phyloP scores from a whole-genome alignment of 2,329 filamentous ascomycete genomes.

The Paramyrothecium roridum region DNA sequence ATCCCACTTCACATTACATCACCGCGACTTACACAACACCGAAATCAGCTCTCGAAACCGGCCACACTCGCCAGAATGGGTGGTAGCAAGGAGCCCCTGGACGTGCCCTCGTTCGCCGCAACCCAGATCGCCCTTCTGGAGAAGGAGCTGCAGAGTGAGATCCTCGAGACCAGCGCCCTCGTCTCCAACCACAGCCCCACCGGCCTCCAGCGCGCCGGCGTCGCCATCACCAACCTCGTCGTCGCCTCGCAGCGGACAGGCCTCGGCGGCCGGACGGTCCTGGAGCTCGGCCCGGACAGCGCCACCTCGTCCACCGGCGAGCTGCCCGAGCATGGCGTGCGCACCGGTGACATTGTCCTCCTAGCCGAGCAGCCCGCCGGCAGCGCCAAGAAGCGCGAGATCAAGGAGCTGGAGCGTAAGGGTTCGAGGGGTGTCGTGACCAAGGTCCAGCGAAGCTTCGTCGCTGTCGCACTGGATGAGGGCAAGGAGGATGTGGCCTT shows the following conservation, averaged over 20 bases:
- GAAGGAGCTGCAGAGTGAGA: conserved; percentile 68
- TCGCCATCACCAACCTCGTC: conserved; percentile 73
- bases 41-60: neutral
- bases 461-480: conserved; percentile 69
- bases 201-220: conserved; percentile 70
- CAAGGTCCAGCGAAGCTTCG: conserved; percentile 52
- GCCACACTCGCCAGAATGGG: conserved; percentile 25
- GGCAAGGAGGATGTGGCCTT: conserved; percentile 47
- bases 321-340: conserved; percentile 71
- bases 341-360: conserved; percentile 74
- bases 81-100: conserved; percentile 39
- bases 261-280: conserved; percentile 82
- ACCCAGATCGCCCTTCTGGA: conserved; percentile 70
- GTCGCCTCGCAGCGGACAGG: conserved; percentile 79
- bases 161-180: conserved; percentile 65
- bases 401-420: conserved; percentile 65
- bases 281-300: conserved; percentile 75
- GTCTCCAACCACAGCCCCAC: conserved; percentile 66
- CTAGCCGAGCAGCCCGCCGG: conserved; percentile 73
- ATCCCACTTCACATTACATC: conserved; percentile 8
- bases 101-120: conserved; percentile 66
- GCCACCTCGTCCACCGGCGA: conserved; percentile 55
- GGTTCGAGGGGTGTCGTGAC: conserved; percentile 70
- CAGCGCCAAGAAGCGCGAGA: conserved; percentile 68
- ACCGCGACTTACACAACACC: conserved; percentile 2